phyloP scores from a whole-genome alignment of 148 eudicot genomes.

The Linanthus parryae region DNA sequence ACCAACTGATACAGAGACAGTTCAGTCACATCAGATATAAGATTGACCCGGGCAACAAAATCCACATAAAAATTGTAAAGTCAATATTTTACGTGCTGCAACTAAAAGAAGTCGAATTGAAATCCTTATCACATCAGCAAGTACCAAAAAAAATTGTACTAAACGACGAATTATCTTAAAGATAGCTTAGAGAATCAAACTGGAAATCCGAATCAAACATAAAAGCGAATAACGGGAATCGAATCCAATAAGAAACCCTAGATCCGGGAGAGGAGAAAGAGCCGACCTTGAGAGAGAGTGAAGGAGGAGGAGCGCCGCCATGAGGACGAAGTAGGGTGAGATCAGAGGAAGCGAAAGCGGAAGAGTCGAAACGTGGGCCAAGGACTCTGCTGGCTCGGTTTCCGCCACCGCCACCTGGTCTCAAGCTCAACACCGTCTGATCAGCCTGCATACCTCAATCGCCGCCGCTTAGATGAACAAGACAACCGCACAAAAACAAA shows the following conservation, averaged over 20 bases:
- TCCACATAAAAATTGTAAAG: too few species aligned
- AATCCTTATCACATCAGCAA: too few species aligned
- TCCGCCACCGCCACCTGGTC: conserved; percentile 86
- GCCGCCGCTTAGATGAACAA: conserved; percentile 7
- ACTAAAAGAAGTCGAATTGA: too few species aligned
- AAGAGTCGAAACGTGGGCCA: conserved; percentile 64
- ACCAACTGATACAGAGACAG: too few species aligned
- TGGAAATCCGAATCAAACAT: too few species aligned
- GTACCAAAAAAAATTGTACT: too few species aligned
- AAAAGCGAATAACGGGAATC: too few species aligned
- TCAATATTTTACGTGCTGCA: too few species aligned
- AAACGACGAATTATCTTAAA: too few species aligned
- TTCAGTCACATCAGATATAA: too few species aligned
- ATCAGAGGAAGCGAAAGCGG: conserved; percentile 40
- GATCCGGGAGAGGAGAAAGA: conserved; percentile 19
- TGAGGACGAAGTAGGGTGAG: conserved; percentile 63
- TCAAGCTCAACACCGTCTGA: conserved; percentile 86
- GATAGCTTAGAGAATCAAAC: too few species aligned
- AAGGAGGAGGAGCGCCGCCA: conserved; percentile 37
- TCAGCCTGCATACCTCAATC: conserved; percentile 84
- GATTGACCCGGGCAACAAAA: too few species aligned
- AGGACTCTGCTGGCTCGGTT: conserved; percentile 57
- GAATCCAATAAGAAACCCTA: conserved; percentile 14
- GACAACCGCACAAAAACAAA: conserved; percentile 4
- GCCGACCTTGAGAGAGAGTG: conserved; percentile 43